Evolutionary conservation across 345 rosid genomes (phyloP), one percentile per base, ranked within the genome.

Genomic region (Kandelia obovata): DNA sequence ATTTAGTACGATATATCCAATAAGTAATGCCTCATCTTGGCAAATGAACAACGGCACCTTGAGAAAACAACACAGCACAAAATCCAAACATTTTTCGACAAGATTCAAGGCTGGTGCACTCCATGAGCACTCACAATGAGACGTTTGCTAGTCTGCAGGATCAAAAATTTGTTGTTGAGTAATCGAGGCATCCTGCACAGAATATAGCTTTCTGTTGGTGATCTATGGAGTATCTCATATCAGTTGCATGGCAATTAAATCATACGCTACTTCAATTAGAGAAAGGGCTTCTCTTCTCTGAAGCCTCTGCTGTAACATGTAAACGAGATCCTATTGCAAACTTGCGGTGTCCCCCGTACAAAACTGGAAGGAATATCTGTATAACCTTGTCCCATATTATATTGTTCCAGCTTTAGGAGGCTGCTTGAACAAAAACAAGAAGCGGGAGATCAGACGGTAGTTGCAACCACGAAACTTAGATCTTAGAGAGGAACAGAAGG

Each of bases 371-470:
- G 23, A 25, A 19, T 58, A 71, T 51, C 60, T 28, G 61, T 55
- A 65, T 56, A 32, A 58, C 73, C 53, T 64, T 32, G 1, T 31
- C n/a, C 71, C 61, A n/a, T 23, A 7, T 80, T 73, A 85, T 61
- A 47, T 68, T 69, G 65, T 71, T 65, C 87, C 82, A 1, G 59
- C n/a, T 68, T 81, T 86, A 0, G 89, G 85, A 49, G 82, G 84
- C 90, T 86, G 86, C 47, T 69, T 64, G 62, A 37, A 71, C 51
- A 39, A 61, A 34, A 52, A 71, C 6, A 46, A 3, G 28, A 32
- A 21, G 53, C 64, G 17, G 23, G 30, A 56, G 25, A 64, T 76
- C 56, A 73, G 16, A 4, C 28, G 32, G 61, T n/a, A 19, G 27
- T 67, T 65, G 65, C 31, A 1, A 51, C 43, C 5, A 23, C 0